Conservation (phyloP, 805 yeast species). For the Vanderwaltozyma polyspora region DNA sequence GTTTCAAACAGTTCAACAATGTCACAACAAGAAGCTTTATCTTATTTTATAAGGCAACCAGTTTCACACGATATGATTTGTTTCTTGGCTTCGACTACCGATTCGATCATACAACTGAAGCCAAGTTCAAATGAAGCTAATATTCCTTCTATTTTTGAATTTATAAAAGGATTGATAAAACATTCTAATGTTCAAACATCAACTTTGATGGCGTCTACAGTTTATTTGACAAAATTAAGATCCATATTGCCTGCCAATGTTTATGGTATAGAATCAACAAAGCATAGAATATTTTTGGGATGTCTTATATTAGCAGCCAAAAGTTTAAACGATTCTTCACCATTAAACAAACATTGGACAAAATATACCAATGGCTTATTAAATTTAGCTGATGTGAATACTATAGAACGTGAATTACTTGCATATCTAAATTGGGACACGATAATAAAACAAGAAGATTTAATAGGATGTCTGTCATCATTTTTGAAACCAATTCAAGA, state of each 20-base stretch:
- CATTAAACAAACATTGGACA: constrained; percentile 94
- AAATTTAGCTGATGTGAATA: constrained; percentile 66
- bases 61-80: constrained; percentile 24
- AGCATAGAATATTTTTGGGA: constrained; percentile 87
- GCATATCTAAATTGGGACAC: constrained; percentile 80
- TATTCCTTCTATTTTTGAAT: constrained; percentile 40
- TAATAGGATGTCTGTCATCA: constrained; percentile 57
- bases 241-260: constrained; percentile 75
- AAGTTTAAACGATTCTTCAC: constrained; percentile 84
- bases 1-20: not conserved
- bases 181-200: constrained; percentile 92
- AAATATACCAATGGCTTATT: constrained; percentile 81
- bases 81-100: constrained; percentile 20
- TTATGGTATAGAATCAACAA: constrained; percentile 82
- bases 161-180: constrained; percentile 61
- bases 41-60: constrained; percentile 18
- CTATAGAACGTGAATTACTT: constrained; percentile 82
- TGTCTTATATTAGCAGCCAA: constrained; percentile 87
- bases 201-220: constrained; percentile 85
- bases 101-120: constrained; percentile 16
- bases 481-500: constrained; percentile 65
- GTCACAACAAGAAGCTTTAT: constrained; percentile 20
- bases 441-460: constrained; percentile 56
- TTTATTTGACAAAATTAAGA: constrained; percentile 68
- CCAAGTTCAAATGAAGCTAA: constrained; percentile 7